These are phyloP conservation scores for Cercospora berteroae DNA, from an alignment of 2,329 filamentous ascomycete genomes.

Conservation along the genomic window DNA sequence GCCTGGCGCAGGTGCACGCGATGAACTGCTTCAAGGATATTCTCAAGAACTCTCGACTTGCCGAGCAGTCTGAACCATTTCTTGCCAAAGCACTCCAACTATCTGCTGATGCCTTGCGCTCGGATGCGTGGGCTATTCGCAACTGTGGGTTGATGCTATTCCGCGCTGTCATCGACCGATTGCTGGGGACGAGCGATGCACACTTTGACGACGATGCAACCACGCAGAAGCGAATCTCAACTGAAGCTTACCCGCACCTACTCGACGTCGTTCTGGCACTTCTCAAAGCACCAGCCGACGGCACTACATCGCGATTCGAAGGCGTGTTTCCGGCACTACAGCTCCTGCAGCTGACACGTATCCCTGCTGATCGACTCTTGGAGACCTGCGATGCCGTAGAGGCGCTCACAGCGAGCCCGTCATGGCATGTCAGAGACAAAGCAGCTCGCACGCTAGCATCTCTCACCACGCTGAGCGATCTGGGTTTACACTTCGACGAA, in stretches of 20 bases:
- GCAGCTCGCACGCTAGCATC: conserved; percentile 65
- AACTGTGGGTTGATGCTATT: conserved; percentile 91
- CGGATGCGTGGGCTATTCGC: conserved; percentile 85
- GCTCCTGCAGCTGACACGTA: conserved; percentile 69
- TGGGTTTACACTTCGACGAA: conserved; percentile 11
- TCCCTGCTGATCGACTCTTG: conserved; percentile 57
- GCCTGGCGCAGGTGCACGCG: conserved; percentile 87
- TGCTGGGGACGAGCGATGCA: conserved; percentile 70
- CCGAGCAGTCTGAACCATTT: conserved; percentile 69
- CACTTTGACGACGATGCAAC: conserved; percentile 57
- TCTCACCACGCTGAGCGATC: conserved; percentile 26
- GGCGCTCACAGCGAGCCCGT: conserved; percentile 63
- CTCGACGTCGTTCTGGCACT: conserved; percentile 63
- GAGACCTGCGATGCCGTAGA: conserved; percentile 60
- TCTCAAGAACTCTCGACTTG: conserved; percentile 77
- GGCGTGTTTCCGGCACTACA: conserved; percentile 81
- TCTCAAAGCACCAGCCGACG: conserved; percentile 41
- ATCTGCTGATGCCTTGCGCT: conserved; percentile 76
- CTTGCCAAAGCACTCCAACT: conserved; percentile 72
- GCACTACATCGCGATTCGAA: conserved; percentile 46
- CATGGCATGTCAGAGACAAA: conserved; percentile 81
- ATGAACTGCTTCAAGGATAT: conserved; percentile 92
- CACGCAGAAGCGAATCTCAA: conserved; percentile 59
- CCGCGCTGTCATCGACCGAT: conserved; percentile 74
- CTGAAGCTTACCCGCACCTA: conserved; percentile 66